Conservation (phyloP, 148 eudicot species). For the Salicornia ramosissima region DNA sequence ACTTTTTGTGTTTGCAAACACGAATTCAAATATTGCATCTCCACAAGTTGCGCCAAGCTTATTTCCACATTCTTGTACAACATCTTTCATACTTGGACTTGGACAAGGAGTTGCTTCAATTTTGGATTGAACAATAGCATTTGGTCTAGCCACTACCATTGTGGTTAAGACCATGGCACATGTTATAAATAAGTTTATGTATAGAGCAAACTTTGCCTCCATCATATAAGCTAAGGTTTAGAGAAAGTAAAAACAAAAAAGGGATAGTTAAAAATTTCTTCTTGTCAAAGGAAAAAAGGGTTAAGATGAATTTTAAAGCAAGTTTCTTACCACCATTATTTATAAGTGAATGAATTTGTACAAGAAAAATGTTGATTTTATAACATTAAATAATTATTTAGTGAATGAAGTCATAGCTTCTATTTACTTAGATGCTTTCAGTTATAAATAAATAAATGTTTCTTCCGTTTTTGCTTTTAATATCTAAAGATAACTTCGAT, state of each 20-base stretch:
- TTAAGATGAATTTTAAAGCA: neutral
- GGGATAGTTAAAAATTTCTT: too few relatives aligned
- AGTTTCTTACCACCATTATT: too few relatives aligned
- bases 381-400: too few relatives aligned
- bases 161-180: neutral
- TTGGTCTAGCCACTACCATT: constrained; percentile 1
- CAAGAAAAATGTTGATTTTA: too few relatives aligned
- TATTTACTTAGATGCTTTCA: too few relatives aligned
- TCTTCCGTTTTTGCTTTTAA: too few relatives aligned
- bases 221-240: neutral
- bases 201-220: neutral
- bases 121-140: too few relatives aligned
- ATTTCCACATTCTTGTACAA: neutral
- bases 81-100: neutral
- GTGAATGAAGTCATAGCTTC: too few relatives aligned
- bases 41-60: neutral
- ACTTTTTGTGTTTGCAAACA: neutral
- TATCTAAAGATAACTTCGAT: too few relatives aligned
- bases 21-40: constrained; percentile 4
- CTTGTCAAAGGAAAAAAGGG: too few relatives aligned
- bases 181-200: neutral
- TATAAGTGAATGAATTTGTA: too few relatives aligned
- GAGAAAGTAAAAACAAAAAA: neutral
- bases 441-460: too few relatives aligned
- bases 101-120: constrained; percentile 3